Evolutionary conservation across 805 yeast genomes (phyloP), one percentile per base, ranked within the genome.

Genomic region (Kuraishia cidri): DNA sequence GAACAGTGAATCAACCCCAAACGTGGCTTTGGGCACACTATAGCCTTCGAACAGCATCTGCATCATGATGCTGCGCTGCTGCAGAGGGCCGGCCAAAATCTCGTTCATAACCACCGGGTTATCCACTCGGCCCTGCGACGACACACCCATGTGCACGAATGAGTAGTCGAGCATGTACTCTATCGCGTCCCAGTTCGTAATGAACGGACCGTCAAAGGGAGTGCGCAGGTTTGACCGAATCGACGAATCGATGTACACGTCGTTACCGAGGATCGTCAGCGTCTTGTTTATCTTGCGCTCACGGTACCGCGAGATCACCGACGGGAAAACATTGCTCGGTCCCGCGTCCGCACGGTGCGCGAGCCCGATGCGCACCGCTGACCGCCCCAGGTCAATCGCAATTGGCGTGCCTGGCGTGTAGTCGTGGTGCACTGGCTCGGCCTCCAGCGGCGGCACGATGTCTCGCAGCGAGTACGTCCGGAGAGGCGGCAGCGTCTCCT

Each of bases 171-270:
- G 51, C 33, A 90, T 71, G 37, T 67, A 71, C 51, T 92, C 98
- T 2, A 80, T 69, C 37, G 79, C 72, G 36, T 92, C 97, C 97
- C 97, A 94, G 52, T 88, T 94, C 17, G 94, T 79, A 23, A 92
- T 64, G 43, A 86, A 60, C 4, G 84, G 72, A 0, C 95, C 95
- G 53, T 92, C 98, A 49, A 72, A 90, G 0, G 97, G 95, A 4
- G 84, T 64, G 45, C 73, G 77, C 22, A 84, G 70, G 34, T 79
- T 78, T 12, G 83, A 66, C 40, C 78, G 71, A 29, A 82, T 69
- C 2, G 80, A 58, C 6, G 78, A 69, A 45, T 88, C 97, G 20
- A 82, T 49, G 47, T 66, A 74, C 13, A 77, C 73, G 52, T 90
- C 97, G 45, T 81, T 74, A 3, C 99, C 99, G 3, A 85, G 76